Percentiles rank a stretch among this genome's conserved stretches.
Evolutionary conservation across 768 basidiomycete genomes (phyloP).

Genomic region (Hysterangium stoloniferum): DNA sequence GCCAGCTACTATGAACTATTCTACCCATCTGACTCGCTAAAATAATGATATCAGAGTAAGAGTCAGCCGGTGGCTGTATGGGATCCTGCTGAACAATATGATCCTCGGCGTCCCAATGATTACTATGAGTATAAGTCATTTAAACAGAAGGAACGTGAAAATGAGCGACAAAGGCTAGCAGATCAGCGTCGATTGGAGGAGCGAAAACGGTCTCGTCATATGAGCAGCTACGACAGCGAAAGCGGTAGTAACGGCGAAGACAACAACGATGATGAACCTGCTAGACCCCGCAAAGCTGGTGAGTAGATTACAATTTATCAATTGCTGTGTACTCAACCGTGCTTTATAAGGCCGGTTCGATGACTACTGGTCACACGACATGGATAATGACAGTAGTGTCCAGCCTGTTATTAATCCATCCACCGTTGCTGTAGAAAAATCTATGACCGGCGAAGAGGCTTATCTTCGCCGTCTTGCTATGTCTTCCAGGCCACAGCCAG

Average conservation of each 20-base stretch:
- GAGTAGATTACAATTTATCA: conserved; percentile 14
- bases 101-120: conserved; percentile 78
- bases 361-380: conserved; percentile 42
- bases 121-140: conserved; percentile 83
- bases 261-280: conserved; percentile 54
- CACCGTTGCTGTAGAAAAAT: conserved; percentile 28
- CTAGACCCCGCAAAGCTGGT: conserved; percentile 66
- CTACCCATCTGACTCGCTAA: no score
- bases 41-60: conserved; percentile 44
- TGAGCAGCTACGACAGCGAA: conserved; percentile 44
- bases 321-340: conserved; percentile 10
- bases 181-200: conserved; percentile 42
- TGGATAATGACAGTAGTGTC: conserved; percentile 36
- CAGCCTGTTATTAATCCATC: conserved; percentile 27
- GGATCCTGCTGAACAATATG: conserved; percentile 78
- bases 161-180: conserved; percentile 53
- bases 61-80: conserved; percentile 48
- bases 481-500: conserved; percentile 27
- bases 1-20: conserved; percentile 30
- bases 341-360: conserved; percentile 31
- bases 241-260: conserved; percentile 42
- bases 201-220: conserved; percentile 45
- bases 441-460: conserved; percentile 69
- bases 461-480: conserved; percentile 70
- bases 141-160: conserved; percentile 69